These are phyloP conservation scores for Lasiodiplodia sp. DNA, from an alignment of 2,329 filamentous ascomycete genomes.

Conservation along the genomic window DNA sequence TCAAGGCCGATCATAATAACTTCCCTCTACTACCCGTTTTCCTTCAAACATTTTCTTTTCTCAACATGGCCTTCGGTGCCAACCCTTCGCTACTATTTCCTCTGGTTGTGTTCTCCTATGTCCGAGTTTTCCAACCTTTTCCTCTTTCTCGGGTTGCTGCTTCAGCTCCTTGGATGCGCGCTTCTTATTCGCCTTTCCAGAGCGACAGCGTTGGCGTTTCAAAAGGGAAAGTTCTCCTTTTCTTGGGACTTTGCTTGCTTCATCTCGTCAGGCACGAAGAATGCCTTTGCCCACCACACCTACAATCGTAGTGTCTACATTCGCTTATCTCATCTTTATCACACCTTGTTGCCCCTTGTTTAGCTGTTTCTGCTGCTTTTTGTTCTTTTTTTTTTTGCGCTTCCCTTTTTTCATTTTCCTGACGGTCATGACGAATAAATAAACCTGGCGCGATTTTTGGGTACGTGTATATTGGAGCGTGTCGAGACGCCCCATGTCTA, in stretches of 20 bases:
- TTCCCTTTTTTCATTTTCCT: slow-evolving; percentile 13
- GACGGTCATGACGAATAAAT: slow-evolving; percentile 26
- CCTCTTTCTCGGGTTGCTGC: not conserved
- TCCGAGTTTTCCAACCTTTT: slow-evolving; percentile 5
- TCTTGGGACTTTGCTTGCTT: slow-evolving; percentile 11
- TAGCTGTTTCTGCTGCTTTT: slow-evolving; percentile 10
- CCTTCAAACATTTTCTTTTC: slow-evolving; percentile 12
- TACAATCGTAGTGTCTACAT: slow-evolving; percentile 30
- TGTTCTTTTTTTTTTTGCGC: not conserved
- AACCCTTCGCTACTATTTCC: slow-evolving; percentile 8
- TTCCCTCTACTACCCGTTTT: slow-evolving; percentile 1
- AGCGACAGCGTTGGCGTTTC: slow-evolving; percentile 28
- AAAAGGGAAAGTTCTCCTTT: slow-evolving; percentile 6
- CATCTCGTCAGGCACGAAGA: slow-evolving; percentile 21
- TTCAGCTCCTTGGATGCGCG: slow-evolving; percentile 14
- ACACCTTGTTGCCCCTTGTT: not conserved
- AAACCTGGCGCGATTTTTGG: slow-evolving; percentile 24
- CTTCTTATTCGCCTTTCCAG: slow-evolving; percentile 20
- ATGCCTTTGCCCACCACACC: slow-evolving; percentile 20
- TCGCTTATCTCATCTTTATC: slow-evolving; percentile 14
- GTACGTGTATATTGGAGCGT: slow-evolving; percentile 20
- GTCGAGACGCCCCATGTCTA: slow-evolving; percentile 1
- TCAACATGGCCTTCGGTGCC: not conserved
- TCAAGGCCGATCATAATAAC: slow-evolving; percentile 17
- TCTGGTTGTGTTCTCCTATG: slow-evolving; percentile 5